These are phyloP conservation scores for Penicillium tannophilum DNA, from an alignment of 495 filamentous ascomycete species.

Conservation along the genomic window DNA sequence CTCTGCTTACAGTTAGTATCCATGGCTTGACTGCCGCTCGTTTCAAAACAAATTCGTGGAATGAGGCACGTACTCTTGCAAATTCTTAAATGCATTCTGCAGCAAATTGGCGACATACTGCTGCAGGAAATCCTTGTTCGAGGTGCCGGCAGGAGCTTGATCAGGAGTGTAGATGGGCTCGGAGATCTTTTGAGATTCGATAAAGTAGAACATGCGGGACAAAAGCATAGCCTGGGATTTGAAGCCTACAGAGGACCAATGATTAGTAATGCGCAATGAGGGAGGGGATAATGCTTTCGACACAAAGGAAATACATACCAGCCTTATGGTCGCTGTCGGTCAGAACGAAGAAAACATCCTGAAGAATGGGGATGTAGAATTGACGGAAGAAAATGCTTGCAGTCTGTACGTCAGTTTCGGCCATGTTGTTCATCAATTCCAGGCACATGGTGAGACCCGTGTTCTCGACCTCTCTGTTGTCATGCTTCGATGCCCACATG, in stretches of 20 bases:
- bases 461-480: slow-evolving; percentile 96
- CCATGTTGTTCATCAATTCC: slow-evolving; percentile 96
- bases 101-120: slow-evolving; percentile 85
- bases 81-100: slow-evolving; percentile 88
- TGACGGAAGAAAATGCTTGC: slow-evolving; percentile 95
- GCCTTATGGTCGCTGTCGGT: slow-evolving; percentile 98
- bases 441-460: slow-evolving; percentile 99
- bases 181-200: slow-evolving; percentile 81
- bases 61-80: slow-evolving; percentile 63
- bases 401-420: slow-evolving; percentile 82
- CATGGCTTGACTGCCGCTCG: neutral
- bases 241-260: slow-evolving; percentile 60
- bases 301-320: slow-evolving; percentile 45
- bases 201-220: slow-evolving; percentile 93
- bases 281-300: neutral
- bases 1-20: slow-evolving; percentile 54
- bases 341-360: slow-evolving; percentile 98
- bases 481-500: slow-evolving; percentile 99
- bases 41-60: neutral
- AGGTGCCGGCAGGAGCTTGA: slow-evolving; percentile 78
- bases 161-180: slow-evolving; percentile 84
- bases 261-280: slow-evolving; percentile 12
- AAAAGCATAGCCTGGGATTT: slow-evolving; percentile 94
- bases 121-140: slow-evolving; percentile 86
- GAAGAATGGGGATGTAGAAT: slow-evolving; percentile 92